These are phyloP conservation scores for Sporothrix pallida DNA, from an alignment of 2,329 filamentous ascomycete species.

Conservation along the genomic window DNA sequence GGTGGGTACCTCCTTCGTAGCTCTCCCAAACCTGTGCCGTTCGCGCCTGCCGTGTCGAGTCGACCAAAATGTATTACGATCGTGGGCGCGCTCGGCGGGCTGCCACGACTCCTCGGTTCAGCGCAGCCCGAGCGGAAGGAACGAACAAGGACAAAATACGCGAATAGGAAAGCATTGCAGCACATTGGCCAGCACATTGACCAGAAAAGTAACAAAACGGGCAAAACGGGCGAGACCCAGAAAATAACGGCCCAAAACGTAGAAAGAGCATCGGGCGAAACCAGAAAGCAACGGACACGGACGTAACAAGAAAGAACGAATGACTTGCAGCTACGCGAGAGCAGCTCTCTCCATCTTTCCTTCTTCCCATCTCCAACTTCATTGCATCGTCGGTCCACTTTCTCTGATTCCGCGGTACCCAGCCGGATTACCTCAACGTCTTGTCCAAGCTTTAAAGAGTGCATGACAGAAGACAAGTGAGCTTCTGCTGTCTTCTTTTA, in stretches of 20 bases:
- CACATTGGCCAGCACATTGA: too few species aligned
- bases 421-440: background rate
- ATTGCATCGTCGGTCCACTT: slow-evolving; percentile 8
- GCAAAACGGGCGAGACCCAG: background rate
- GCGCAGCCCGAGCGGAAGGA: slow-evolving; percentile 23
- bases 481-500: too few species aligned
- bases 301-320: background rate
- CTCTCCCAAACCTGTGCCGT: background rate
- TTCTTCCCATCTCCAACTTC: background rate
- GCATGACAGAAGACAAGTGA: too few species aligned
- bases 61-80: background rate
- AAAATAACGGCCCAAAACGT: background rate
- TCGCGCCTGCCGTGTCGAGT: background rate
- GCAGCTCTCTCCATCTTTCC: too few species aligned
- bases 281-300: background rate
- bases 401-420: background rate
- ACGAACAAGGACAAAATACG: slow-evolving; percentile 2
- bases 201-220: background rate
- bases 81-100: background rate
- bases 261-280: background rate
- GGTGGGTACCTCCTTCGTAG: background rate
- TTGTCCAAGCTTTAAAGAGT: slow-evolving; percentile 1
- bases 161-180: background rate
- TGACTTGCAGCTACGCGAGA: background rate
- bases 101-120: slow-evolving; percentile 24